Evolutionary conservation across 2,329 filamentous ascomycete genomes (phyloP).

Genomic region (Scytalidium lignicola): DNA sequence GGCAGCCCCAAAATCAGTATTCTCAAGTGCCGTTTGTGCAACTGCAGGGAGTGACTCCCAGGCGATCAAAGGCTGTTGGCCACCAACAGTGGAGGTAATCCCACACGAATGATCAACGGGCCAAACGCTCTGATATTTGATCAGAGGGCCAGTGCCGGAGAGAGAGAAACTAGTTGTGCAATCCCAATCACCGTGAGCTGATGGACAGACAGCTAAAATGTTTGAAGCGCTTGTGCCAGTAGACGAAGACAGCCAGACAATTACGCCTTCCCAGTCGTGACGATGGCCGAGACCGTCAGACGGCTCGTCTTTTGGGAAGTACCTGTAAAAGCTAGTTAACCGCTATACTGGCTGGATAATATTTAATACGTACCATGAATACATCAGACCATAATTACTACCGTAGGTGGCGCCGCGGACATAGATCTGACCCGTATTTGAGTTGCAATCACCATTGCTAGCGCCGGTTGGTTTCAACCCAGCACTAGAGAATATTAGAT

Average conservation of each 20-base stretch:
- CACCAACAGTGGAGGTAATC: conserved; percentile 32
- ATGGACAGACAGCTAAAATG: conserved; percentile 45
- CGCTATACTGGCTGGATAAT: not conserved
- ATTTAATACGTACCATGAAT: conserved; percentile 35
- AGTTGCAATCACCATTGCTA: too few species aligned
- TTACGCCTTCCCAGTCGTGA: conserved; percentile 51
- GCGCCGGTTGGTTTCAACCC: too few species aligned
- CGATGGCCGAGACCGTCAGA: conserved; percentile 39
- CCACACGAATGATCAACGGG: conserved; percentile 38
- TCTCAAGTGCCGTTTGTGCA: conserved; percentile 30
- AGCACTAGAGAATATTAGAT: too few species aligned
- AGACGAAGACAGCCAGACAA: conserved; percentile 41
- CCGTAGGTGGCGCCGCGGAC: conserved; percentile 37
- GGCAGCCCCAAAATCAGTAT: conserved; percentile 36
- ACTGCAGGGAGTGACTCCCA: conserved; percentile 37
- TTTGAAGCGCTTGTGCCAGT: conserved; percentile 27
- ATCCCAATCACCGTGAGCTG: conserved; percentile 44
- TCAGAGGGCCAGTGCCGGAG: conserved; percentile 37
- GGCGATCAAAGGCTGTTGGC: conserved; percentile 35
- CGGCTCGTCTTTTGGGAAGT: conserved; percentile 41
- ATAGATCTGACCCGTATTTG: too few species aligned
- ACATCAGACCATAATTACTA: conserved; percentile 43
- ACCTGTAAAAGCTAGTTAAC: conserved; percentile 32
- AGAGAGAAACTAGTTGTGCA: conserved; percentile 37
- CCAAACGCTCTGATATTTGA: conserved; percentile 43